Conservation (phyloP, 208 protist genomes). For the Trichomonas vaginalis region DNA sequence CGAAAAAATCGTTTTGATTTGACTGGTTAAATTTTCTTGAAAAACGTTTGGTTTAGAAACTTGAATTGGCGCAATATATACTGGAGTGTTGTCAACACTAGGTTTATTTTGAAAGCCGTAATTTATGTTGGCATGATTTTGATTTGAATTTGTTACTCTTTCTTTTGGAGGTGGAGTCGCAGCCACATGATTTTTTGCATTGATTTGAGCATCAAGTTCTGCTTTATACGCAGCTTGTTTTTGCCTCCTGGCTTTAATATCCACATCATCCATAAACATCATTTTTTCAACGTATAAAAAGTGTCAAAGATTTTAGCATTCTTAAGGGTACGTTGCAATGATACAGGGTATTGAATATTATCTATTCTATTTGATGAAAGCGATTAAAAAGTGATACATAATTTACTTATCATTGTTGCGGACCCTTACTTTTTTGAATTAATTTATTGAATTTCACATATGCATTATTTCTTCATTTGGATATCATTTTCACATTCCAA, state of each 20-base stretch:
- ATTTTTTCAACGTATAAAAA: no score
- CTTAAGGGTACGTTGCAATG: no score
- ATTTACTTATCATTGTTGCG: no score
- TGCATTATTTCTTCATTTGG: no score
- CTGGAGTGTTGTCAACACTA: background rate
- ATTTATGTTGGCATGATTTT: background rate
- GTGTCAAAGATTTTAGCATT: no score
- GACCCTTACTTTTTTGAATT: no score
- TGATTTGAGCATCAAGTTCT: background rate
- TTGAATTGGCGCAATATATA: background rate
- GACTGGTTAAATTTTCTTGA: background rate
- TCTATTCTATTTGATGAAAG: no score
- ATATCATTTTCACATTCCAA: no score
- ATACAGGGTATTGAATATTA: no score
- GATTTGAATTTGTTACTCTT: background rate
- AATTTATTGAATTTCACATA: no score
- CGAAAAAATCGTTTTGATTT: background rate
- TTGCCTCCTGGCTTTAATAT: background rate
- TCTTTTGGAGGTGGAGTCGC: background rate
- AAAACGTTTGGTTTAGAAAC: background rate
- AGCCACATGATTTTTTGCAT: background rate
- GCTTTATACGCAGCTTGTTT: background rate
- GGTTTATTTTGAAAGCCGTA: background rate
- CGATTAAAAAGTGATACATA: no score
- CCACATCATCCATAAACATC: background rate